Evolutionary conservation across 345 rosid genomes (phyloP), one percentile per base, ranked within the genome.

Genomic region (Eucalyptus curtisii): DNA sequence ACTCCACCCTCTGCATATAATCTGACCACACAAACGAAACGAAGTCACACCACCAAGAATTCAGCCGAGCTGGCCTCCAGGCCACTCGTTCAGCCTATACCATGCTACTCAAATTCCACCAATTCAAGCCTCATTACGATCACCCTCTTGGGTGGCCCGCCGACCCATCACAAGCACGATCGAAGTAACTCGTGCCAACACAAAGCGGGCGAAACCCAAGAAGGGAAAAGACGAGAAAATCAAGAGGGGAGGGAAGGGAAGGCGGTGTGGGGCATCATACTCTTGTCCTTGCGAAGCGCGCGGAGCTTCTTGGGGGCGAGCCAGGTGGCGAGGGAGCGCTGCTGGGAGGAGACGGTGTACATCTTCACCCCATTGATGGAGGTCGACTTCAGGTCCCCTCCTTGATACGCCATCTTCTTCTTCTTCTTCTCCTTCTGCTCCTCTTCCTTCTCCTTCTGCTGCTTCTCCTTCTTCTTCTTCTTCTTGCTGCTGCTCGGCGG

Each of bases 321-420:
- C 98, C 98, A 97, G 11, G 95, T 86, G 53, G 99, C 95, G 22
- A 92, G 91, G 87, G 94, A 95, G 16, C 92, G 97, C 6, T 96
- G 94, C 80, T 92, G 93, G 13, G 96, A 96, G 37, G 95, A 92
- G 48, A 96, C 91, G 8, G 94, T 92, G 92, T 98, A 96, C 90
- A 94, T 88, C 94, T 95, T 96, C 47, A 95, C 95, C 53, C 98
- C 98, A 90, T 98, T 97, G 30, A 96, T 91, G 90, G 97, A 92
- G 81, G 96, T 94, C 45, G 96, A 96, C 94, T 98, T 96, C 94
- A 96, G 86, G 90, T 88, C 93, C 37, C 95, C 97, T 76, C 94
- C 98, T 87, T 92, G 92, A 53, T 89, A 76, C 89, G 97, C 90
- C 99, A 96, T 95, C 53, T 90, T 89, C 81, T 76, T 9, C 13